A percentile compares a stretch with the other conserved stretches of the same genome.
phyloP scores from a whole-genome alignment of 495 filamentous ascomycete species.

The Xylaria curta region DNA sequence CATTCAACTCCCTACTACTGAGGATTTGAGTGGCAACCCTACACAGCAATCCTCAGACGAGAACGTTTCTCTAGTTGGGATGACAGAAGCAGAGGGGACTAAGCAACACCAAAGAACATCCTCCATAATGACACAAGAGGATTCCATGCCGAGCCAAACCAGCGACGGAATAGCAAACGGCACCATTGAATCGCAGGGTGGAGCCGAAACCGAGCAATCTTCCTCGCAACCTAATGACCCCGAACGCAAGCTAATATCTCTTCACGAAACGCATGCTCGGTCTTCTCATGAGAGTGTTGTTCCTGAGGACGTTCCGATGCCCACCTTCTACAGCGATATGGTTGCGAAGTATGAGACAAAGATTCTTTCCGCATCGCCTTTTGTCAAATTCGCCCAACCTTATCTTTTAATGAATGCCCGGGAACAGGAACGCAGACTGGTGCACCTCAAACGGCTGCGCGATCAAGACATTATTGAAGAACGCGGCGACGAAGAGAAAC shows the following conservation, averaged over 20 bases:
- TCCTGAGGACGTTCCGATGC: conserved; percentile 86
- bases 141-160: conserved; percentile 29
- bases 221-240: conserved; percentile 28
- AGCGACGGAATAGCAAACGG: conserved; percentile 22
- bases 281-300: conserved; percentile 61
- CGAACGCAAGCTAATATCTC: conserved; percentile 42
- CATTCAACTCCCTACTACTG: conserved; percentile 78
- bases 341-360: conserved; percentile 90
- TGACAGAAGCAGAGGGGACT: conserved; percentile 1
- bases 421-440: conserved; percentile 83
- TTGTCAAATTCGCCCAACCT: conserved; percentile 92
- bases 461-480: conserved; percentile 74
- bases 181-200: conserved; percentile 21
- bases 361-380: conserved; percentile 94
- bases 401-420: conserved; percentile 90
- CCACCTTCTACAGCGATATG: conserved; percentile 92
- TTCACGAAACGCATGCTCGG: conserved; percentile 52
- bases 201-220: conserved; percentile 8
- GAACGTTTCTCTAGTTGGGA: not conserved
- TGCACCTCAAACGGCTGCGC: conserved; percentile 78
- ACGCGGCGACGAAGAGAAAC: conserved; percentile 62
- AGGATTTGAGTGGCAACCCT: conserved; percentile 44
- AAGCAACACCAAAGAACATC: conserved; percentile 26
- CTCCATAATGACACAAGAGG: conserved; percentile 27
- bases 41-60: conserved; percentile 37